Evolutionary conservation across 257 asterid genomes (phyloP).

Genomic region (Jasminum sambac): DNA sequence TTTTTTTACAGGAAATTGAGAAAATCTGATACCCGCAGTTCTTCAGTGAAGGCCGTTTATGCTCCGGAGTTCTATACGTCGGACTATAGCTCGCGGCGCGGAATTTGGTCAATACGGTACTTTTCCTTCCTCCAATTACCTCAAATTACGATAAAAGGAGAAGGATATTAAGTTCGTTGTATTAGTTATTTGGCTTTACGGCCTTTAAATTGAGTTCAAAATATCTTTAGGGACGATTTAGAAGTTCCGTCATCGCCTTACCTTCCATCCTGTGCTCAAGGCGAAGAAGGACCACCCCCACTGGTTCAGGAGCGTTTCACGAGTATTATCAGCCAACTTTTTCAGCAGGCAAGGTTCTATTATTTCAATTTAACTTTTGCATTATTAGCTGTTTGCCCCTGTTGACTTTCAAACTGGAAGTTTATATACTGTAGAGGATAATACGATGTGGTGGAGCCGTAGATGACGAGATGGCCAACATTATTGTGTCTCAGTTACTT

Average conservation of each 20-base stretch:
- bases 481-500: constrained; percentile 92
- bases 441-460: constrained; percentile 97
- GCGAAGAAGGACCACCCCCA: constrained; percentile 85
- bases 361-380: constrained; percentile 11
- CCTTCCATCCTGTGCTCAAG: constrained; percentile 71
- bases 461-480: constrained; percentile 97
- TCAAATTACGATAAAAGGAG: background rate
- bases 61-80: constrained; percentile 44
- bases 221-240: constrained; percentile 70
- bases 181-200: background rate
- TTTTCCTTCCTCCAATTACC: background rate
- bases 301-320: constrained; percentile 87
- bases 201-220: constrained; percentile 14
- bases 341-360: constrained; percentile 68
- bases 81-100: constrained; percentile 40
- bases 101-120: constrained; percentile 93
- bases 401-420: constrained; percentile 14
- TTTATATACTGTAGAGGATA: constrained; percentile 61
- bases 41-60: constrained; percentile 50
- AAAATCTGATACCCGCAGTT: constrained; percentile 29
- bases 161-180: background rate
- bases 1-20: constrained; percentile 43
- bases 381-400: constrained; percentile 8
- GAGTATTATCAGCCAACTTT: constrained; percentile 92
- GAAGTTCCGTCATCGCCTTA: constrained; percentile 87